phyloP scores from a whole-genome alignment of 179 eudicot genomes.

The Corrigiola litoralis region DNA sequence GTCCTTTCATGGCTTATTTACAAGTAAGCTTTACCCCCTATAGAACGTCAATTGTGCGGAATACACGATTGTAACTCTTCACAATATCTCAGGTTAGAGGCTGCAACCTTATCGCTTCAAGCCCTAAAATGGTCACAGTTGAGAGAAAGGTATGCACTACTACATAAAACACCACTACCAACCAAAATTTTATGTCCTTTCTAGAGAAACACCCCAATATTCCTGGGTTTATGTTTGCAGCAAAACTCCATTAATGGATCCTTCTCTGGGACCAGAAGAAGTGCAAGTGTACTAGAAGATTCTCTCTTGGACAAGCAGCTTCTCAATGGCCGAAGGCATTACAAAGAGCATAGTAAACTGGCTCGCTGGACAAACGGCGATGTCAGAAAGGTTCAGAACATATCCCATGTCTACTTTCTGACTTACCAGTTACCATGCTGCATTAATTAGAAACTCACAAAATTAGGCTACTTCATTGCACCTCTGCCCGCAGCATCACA shows the following conservation, averaged over 20 bases:
- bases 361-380: constrained; percentile 46
- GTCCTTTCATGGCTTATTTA: constrained; percentile 75
- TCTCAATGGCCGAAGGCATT: constrained; percentile 42
- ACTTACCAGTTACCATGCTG: not conserved
- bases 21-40: constrained; percentile 42
- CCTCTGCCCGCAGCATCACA: no score
- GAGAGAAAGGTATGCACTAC: constrained; percentile 38
- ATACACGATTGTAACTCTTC: not conserved
- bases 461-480: no score
- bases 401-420: not conserved
- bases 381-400: constrained; percentile 46
- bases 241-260: constrained; percentile 41
- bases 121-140: constrained; percentile 56
- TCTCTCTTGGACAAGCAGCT: constrained; percentile 29
- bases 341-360: constrained; percentile 50
- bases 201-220: not conserved
- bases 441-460: not conserved
- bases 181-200: not conserved
- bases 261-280: constrained; percentile 37
- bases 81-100: constrained; percentile 50
- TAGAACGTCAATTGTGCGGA: not conserved
- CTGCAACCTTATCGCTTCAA: constrained; percentile 59
- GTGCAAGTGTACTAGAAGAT: constrained; percentile 36
- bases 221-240: constrained; percentile 25
- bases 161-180: not conserved